These are phyloP conservation scores for Sporothrix variecibatus DNA, from an alignment of 2,329 filamentous ascomycete species.

Conservation along the genomic window DNA sequence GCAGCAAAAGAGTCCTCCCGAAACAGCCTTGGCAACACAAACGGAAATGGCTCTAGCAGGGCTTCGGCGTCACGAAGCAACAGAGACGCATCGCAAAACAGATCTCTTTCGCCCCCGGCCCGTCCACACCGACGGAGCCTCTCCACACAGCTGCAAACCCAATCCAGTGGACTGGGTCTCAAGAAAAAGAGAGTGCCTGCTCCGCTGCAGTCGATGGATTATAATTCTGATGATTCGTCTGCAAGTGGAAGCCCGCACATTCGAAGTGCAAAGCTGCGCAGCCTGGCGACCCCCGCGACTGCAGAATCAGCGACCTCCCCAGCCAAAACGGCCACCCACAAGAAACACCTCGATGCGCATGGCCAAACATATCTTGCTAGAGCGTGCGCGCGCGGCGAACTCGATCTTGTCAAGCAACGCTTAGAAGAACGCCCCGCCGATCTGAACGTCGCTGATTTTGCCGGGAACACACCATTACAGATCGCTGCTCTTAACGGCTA, in stretches of 20 bases:
- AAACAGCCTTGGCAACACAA: conserved; percentile 29
- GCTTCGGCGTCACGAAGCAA: conserved; percentile 38
- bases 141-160: conserved; percentile 62
- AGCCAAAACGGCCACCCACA: conserved; percentile 69
- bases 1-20: conserved; percentile 26
- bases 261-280: conserved; percentile 59
- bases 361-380: conserved; percentile 89
- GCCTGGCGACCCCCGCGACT: conserved; percentile 56
- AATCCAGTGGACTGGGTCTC: conserved; percentile 56
- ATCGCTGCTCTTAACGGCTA: conserved; percentile 88
- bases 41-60: conserved; percentile 33
- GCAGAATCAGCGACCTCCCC: conserved; percentile 65
- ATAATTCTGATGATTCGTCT: conserved; percentile 68
- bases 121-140: conserved; percentile 63
- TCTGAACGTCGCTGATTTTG: conserved; percentile 86
- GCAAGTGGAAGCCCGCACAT: conserved; percentile 61
- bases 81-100: conserved; percentile 41
- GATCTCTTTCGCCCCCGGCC: conserved; percentile 62
- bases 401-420: conserved; percentile 74
- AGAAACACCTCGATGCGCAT: conserved; percentile 88
- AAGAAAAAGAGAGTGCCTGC: conserved; percentile 65
- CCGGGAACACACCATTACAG: conserved; percentile 93
- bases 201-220: conserved; percentile 63
- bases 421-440: conserved; percentile 81
- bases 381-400: conserved; percentile 82